A percentile compares a stretch with the other conserved stretches of the same genome.
These are phyloP conservation scores for Postia placenta DNA, from an alignment of 768 basidiomycete genomes.

Conservation along the genomic window DNA sequence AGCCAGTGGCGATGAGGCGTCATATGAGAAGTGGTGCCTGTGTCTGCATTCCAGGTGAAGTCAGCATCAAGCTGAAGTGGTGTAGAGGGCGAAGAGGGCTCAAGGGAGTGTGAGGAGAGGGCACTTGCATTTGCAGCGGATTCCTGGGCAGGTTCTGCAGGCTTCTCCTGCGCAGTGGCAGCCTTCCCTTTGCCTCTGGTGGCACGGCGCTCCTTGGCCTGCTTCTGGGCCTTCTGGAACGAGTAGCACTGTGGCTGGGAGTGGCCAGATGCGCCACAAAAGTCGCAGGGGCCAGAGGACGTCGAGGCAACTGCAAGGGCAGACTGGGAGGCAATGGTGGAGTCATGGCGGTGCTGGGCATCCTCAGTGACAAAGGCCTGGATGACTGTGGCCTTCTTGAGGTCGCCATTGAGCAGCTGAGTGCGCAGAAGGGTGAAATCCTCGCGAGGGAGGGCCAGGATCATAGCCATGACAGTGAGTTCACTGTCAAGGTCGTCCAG, in stretches of 20 bases:
- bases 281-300: neutral
- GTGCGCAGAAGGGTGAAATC: neutral
- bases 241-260: neutral
- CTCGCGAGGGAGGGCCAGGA: neutral
- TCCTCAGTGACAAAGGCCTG: neutral
- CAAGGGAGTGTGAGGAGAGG: neutral
- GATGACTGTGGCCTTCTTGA: neutral
- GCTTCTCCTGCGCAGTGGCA: neutral
- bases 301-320: no score
- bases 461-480: neutral
- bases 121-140: neutral
- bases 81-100: neutral
- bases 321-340: neutral
- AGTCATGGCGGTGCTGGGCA: neutral
- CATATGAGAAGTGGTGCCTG: conserved; percentile 30
- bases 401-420: neutral
- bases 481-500: neutral
- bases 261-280: neutral
- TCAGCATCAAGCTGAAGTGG: neutral
- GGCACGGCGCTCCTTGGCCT: neutral
- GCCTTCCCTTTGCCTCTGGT: neutral
- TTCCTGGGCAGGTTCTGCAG: neutral
- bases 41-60: conserved; percentile 23
- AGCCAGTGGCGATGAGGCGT: conserved; percentile 27
- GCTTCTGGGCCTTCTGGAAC: neutral